phyloP scores from a whole-genome alignment of 2,329 filamentous ascomycete species.

The Cephalotrichum gorgonifer region DNA sequence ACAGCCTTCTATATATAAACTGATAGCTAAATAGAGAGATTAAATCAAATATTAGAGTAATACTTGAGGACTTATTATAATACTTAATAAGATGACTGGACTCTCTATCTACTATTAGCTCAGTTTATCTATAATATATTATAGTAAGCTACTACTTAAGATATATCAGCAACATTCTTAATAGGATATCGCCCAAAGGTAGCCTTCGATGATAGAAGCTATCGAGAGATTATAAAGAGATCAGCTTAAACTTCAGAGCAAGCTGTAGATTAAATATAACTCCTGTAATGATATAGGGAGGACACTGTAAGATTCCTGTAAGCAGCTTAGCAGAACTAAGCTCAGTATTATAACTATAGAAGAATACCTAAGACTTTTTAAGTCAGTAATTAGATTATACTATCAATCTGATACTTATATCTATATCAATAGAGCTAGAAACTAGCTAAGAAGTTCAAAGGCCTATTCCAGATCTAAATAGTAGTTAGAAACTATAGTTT shows the following conservation, averaged over 20 bases:
- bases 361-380: not conserved
- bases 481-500: not conserved
- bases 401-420: not conserved
- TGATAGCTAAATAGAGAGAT: slow-evolving; percentile 5
- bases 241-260: not conserved
- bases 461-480: not conserved
- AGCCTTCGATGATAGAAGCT: not conserved
- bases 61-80: slow-evolving; percentile 6
- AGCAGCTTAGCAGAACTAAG: too few relatives aligned
- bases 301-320: not conserved
- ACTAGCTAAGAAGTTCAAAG: not conserved
- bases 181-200: not conserved
- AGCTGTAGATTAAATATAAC: not conserved
- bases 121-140: slow-evolving; percentile 5
- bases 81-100: slow-evolving; percentile 6
- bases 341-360: too few relatives aligned
- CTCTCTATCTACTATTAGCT: not conserved
- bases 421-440: not conserved
- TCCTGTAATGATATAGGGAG: not conserved
- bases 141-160: not conserved
- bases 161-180: not conserved
- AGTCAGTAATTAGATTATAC: not conserved
- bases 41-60: slow-evolving; percentile 2
- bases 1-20: not conserved
- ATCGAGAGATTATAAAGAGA: not conserved